These are phyloP conservation scores for Rhipidocladum racemiflorum DNA, from an alignment of 176 grass and related monocot genomes.

Conservation along the genomic window DNA sequence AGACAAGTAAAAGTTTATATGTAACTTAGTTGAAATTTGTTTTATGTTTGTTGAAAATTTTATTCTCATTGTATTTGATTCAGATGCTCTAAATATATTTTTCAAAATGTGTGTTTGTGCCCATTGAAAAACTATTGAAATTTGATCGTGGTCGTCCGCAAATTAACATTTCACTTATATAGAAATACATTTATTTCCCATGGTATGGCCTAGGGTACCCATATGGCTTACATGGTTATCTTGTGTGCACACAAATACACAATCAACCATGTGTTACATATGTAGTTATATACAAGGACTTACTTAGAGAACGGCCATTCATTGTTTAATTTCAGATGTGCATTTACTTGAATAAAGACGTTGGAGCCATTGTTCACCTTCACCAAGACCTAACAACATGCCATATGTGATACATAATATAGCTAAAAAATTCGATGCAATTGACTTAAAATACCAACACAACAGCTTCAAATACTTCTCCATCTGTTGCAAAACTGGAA, in stretches of 20 bases:
- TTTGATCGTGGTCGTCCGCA: neutral
- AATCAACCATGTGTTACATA: neutral
- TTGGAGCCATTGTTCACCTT: neutral
- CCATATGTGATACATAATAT: neutral
- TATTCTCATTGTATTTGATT: neutral
- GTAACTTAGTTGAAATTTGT: neutral
- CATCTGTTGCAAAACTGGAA: constrained; percentile 28
- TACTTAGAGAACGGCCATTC: neutral
- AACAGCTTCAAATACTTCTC: constrained; percentile 11
- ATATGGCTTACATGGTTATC: neutral
- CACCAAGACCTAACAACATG: neutral
- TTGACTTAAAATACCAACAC: constrained; percentile 26
- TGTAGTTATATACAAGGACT: neutral
- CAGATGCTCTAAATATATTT: neutral
- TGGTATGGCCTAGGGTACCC: neutral
- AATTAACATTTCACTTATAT: neutral
- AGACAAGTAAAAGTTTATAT: neutral
- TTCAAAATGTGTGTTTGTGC: neutral
- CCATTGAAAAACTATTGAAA: neutral
- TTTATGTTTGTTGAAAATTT: neutral
- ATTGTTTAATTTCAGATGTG: neutral
- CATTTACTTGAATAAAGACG: neutral
- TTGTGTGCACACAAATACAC: neutral
- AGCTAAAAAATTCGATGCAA: neutral
- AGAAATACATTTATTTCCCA: neutral